Conservation (phyloP, 2,329 filamentous ascomycete genomes). For the Pleomassaria siparia region DNA sequence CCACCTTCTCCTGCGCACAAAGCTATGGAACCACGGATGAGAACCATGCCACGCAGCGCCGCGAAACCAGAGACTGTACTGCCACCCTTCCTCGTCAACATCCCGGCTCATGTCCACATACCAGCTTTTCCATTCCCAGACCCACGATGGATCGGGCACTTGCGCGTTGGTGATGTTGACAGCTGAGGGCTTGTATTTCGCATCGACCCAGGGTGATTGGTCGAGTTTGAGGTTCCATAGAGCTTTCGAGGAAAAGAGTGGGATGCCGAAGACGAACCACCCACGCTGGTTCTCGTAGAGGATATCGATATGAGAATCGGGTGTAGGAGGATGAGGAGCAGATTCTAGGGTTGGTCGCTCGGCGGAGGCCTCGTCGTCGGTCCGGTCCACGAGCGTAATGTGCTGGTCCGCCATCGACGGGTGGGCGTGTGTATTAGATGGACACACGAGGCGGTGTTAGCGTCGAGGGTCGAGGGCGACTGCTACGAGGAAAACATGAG, state of each 20-base stretch:
- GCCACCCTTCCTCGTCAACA: conserved; percentile 90
- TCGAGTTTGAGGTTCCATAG: conserved; percentile 75
- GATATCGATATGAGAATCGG: conserved; percentile 64
- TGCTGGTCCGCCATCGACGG: conserved; percentile 56
- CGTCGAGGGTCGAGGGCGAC: conserved; percentile 22
- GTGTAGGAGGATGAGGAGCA: conserved; percentile 16
- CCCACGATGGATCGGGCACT: conserved; percentile 91
- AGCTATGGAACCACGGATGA: conserved; percentile 89
- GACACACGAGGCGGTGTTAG: conserved; percentile 3
- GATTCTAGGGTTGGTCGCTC: conserved; percentile 20
- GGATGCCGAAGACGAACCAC: conserved; percentile 82
- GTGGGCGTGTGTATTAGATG: background rate
- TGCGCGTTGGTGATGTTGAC: conserved; percentile 83
- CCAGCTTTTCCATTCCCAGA: conserved; percentile 77
- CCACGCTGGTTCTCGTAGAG: conserved; percentile 96
- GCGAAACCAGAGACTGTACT: conserved; percentile 87
- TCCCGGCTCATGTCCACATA: conserved; percentile 78
- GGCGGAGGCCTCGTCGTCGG: conserved; percentile 41
- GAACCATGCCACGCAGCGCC: conserved; percentile 75
- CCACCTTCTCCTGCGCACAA: conserved; percentile 89
- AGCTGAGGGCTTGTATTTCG: conserved; percentile 54
- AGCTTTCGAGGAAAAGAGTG: conserved; percentile 85
- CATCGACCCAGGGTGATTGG: conserved; percentile 82
- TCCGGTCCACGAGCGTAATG: conserved; percentile 66
- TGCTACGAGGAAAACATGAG: conserved; percentile 34